phyloP scores from a whole-genome alignment of 805 yeast species.

The Aciculoconidium aculeatum region DNA sequence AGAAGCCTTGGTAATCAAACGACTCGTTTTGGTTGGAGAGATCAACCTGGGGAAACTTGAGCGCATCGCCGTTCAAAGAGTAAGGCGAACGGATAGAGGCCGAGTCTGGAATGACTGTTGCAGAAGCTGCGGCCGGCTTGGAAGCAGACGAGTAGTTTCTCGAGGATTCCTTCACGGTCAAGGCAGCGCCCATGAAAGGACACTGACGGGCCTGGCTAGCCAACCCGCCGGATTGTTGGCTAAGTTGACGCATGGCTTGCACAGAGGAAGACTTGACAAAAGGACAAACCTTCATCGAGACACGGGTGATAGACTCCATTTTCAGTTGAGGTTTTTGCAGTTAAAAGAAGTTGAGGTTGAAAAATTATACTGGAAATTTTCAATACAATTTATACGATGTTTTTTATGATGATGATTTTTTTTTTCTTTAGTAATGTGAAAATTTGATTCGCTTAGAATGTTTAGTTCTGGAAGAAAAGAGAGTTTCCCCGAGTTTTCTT shows the following conservation, averaged over 20 bases:
- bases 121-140: constrained; percentile 41
- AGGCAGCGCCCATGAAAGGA: constrained; percentile 88
- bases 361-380: constrained; percentile 3
- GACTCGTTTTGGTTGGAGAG: constrained; percentile 42
- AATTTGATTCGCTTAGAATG: constrained; percentile 6
- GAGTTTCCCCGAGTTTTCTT: too few species aligned
- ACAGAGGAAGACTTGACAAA: constrained; percentile 63
- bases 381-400: neutral
- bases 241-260: constrained; percentile 52
- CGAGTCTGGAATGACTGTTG: constrained; percentile 16
- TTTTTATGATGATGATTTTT: constrained; percentile 5
- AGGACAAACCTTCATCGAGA: constrained; percentile 78
- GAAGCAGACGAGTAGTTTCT: constrained; percentile 45
- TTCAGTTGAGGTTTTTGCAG: neutral
- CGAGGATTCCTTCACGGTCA: constrained; percentile 36
- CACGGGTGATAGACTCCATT: constrained; percentile 79
- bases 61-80: constrained; percentile 22
- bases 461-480: too few species aligned
- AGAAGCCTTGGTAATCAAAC: constrained; percentile 69
- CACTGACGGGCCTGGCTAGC: constrained; percentile 63
- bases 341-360: neutral
- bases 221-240: constrained; percentile 39
- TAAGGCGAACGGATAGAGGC: constrained; percentile 26
- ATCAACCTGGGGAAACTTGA: constrained; percentile 20
- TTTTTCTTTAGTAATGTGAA: constrained; percentile 5